Evolutionary conservation across 1,139 yeast species (phyloP), one percentile per base, ranked within the genome.

Genomic region (Meyerozyma sp.): DNA sequence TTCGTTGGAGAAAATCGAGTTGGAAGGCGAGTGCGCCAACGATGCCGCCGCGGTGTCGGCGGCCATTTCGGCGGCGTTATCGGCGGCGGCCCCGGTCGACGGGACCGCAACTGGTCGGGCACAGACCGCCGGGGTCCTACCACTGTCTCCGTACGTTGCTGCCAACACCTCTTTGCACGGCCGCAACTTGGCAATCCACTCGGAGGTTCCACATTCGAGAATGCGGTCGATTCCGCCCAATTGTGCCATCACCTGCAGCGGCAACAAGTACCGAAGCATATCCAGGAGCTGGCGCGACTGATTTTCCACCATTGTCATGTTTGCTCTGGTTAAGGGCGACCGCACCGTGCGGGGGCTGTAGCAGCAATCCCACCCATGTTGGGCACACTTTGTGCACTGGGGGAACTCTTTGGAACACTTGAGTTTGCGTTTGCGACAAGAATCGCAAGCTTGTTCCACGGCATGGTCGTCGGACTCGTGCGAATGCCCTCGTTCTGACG

Each of bases 241-340:
- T 25, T 21, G 25, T 4, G 27, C 49, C 49, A 13, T 49, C 45
- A 18, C 49, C 49, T 41, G 45, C 46, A 40, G 53, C 4, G 75
- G 72, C 45, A 73, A 55, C 41, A 73, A 58, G 49, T 51, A 70
- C 39, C 66, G 61, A 21, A 88, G 56, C 36, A 87, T 56, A 29
- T 64, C 62, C 54, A 84, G 87, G 50, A 86, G 65, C 36, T 67
- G 71, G 42, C 70, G 65, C 13, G 82, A 82, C 48, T 82, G 68
- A 46, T 72, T 77, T 61, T 88, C 96, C 36, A 88, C 90, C 44
- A 77, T 77, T 9, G 95, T 87, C 50, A 88, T 68, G 65, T 84
- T 85, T 16, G 85, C 89, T 53, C 96, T 70, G 0, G 96, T 88
- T 48, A 88, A 67, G 0, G 96, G 96, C 7, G 91, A 81, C 46